Conservation (phyloP, 176 grass and related monocot genomes). For the Carex pumila region DNA sequence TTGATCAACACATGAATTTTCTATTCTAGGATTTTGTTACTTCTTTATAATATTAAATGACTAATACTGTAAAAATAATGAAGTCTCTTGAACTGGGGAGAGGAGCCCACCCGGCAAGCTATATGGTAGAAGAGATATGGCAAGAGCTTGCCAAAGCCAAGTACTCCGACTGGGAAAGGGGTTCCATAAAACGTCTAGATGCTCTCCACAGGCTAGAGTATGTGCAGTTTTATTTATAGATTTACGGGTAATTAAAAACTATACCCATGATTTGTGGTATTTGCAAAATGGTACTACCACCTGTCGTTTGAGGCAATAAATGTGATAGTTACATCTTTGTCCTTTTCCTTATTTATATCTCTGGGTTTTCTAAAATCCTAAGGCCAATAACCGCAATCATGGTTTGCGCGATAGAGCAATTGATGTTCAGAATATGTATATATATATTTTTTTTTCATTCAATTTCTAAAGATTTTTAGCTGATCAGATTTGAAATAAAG, state of each 20-base stretch:
- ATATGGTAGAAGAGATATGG: slow-evolving; percentile 80
- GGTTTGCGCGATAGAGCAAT: not conserved
- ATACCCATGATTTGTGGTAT: not conserved
- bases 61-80: not conserved
- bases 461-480: not conserved
- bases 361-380: not conserved
- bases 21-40: not conserved
- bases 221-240: slow-evolving; percentile 12
- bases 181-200: slow-evolving; percentile 34
- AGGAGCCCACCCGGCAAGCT: slow-evolving; percentile 56
- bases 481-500: not conserved
- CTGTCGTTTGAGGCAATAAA: not conserved
- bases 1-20: not conserved
- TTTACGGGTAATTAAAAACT: not conserved
- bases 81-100: slow-evolving; percentile 90
- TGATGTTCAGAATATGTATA: not conserved
- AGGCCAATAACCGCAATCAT: not conserved
- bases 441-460: not conserved
- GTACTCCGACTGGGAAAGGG: slow-evolving; percentile 74
- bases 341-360: not conserved
- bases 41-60: not conserved
- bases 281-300: not conserved
- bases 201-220: slow-evolving; percentile 52
- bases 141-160: slow-evolving; percentile 75
- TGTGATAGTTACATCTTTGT: not conserved